These are phyloP conservation scores for Ophiobolus disseminans DNA, from an alignment of 2,329 filamentous ascomycete genomes.

Conservation along the genomic window DNA sequence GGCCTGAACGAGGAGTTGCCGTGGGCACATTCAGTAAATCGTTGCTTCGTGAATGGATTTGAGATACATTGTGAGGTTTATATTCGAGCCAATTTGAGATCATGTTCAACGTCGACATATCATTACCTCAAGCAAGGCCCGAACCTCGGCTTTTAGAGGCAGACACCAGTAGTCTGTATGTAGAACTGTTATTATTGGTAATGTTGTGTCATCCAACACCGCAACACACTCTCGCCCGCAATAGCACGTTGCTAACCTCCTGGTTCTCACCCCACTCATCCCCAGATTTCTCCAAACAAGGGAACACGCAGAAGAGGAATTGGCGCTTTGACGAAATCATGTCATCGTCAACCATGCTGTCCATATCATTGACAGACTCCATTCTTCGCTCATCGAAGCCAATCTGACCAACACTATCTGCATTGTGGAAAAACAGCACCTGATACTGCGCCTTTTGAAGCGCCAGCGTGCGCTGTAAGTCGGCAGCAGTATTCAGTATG, in stretches of 20 bases:
- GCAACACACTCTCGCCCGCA: constrained; percentile 43
- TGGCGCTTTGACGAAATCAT: constrained; percentile 17
- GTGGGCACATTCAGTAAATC: constrained; percentile 30
- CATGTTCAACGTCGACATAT: too few relatives aligned
- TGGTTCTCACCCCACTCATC: constrained; percentile 34
- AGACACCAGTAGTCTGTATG: too few relatives aligned
- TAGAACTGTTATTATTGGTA: too few relatives aligned
- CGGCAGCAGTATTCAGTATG: constrained; percentile 33
- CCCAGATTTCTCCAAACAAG: constrained; percentile 40
- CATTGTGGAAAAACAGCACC: constrained; percentile 30
- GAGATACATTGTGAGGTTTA: too few relatives aligned
- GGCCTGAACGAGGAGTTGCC: constrained; percentile 31
- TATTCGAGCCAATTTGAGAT: too few relatives aligned
- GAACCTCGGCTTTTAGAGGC: too few relatives aligned
- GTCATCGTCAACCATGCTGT: constrained; percentile 32
- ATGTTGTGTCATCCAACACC: constrained; percentile 20
- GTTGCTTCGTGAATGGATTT: too few relatives aligned
- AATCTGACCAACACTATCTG: constrained; percentile 1
- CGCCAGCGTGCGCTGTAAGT: constrained; percentile 35
- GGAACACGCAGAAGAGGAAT: constrained; percentile 44
- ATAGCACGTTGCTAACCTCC: constrained; percentile 35
- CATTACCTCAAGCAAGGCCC: too few relatives aligned
- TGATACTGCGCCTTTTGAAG: constrained; percentile 43
- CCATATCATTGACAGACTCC: constrained; percentile 41
- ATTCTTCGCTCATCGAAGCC: constrained; percentile 35